Percentiles rank a stretch among this genome's conserved stretches.
Conservation (phyloP, 108 stramenopile species). For the Fragilaria crotonensis region DNA sequence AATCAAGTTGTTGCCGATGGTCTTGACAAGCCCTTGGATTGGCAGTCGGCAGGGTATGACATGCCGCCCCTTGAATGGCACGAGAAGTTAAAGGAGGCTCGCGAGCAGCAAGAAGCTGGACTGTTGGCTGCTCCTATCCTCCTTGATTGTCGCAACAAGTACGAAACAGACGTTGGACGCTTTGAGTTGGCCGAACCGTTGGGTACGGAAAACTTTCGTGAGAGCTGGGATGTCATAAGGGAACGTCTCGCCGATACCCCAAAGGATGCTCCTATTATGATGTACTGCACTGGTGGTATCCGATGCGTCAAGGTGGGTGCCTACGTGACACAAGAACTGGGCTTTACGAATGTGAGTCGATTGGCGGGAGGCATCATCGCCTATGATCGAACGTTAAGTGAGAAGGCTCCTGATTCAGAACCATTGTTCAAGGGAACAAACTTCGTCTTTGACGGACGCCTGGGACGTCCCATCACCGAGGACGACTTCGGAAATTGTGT, state of each 20-base stretch:
- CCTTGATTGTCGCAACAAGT: constrained; percentile 82
- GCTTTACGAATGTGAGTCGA: constrained; percentile 88
- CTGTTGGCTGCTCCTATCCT: constrained; percentile 33
- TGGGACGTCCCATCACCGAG: constrained; percentile 88
- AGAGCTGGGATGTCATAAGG: constrained; percentile 81
- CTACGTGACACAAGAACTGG: constrained; percentile 89
- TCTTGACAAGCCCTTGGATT: constrained; percentile 69
- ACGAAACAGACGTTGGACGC: constrained; percentile 88
- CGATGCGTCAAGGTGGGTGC: constrained; percentile 93
- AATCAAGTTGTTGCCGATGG: constrained; percentile 96
- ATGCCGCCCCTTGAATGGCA: constrained; percentile 95
- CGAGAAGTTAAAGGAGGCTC: constrained; percentile 64
- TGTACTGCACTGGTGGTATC: constrained; percentile 93
- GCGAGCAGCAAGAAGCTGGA: constrained; percentile 17
- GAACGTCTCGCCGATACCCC: constrained; percentile 71
- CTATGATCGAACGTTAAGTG: constrained; percentile 78
- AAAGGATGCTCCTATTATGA: constrained; percentile 88
- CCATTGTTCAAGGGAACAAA: constrained; percentile 89
- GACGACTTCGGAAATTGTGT: constrained; percentile 78
- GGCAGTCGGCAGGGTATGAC: constrained; percentile 84
- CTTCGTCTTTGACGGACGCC: constrained; percentile 95
- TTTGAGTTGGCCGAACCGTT: constrained; percentile 89
- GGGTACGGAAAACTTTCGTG: constrained; percentile 83
- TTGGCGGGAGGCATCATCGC: constrained; percentile 92
- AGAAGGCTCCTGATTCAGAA: constrained; percentile 56